A percentile compares a stretch with the other conserved stretches of the same genome.
Evolutionary conservation across 2,329 filamentous ascomycete genomes (phyloP).

Genomic region (Nothophaeocryptopus gaeumannii): DNA sequence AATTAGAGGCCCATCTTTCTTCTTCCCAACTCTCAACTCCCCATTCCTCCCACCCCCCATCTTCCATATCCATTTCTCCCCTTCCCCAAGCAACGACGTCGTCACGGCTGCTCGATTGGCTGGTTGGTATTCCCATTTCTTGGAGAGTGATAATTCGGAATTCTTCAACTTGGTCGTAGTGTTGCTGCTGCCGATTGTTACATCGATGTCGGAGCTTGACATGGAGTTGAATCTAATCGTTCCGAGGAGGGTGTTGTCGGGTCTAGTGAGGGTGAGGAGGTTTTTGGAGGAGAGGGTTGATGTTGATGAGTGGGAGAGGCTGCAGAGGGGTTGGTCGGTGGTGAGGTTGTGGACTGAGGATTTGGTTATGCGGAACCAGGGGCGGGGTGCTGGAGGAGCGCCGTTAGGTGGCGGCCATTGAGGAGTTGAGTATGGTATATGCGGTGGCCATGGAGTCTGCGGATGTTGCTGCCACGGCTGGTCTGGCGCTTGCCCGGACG

Average conservation of each 20-base stretch:
- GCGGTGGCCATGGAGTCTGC: background rate
- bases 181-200: background rate
- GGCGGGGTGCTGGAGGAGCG: background rate
- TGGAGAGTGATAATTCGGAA: background rate
- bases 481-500: too few species aligned
- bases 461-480: too few species aligned
- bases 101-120: too few species aligned
- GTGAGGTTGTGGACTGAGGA: background rate
- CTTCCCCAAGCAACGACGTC: too few species aligned
- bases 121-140: background rate
- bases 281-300: background rate
- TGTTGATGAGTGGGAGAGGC: background rate
- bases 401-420: background rate
- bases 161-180: background rate
- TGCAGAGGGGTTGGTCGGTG: background rate
- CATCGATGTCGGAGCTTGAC: background rate
- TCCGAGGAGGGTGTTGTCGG: background rate
- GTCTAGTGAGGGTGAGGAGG: background rate
- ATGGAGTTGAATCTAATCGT: background rate
- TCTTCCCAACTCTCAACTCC: background rate
- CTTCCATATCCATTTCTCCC: background rate
- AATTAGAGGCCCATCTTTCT: background rate
- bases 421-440: background rate
- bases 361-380: conserved; percentile 1
- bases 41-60: background rate